Evolutionary conservation across 2,329 filamentous ascomycete genomes (phyloP), one percentile per base, ranked within the genome.

Genomic region (Fusarium coffeatum): DNA sequence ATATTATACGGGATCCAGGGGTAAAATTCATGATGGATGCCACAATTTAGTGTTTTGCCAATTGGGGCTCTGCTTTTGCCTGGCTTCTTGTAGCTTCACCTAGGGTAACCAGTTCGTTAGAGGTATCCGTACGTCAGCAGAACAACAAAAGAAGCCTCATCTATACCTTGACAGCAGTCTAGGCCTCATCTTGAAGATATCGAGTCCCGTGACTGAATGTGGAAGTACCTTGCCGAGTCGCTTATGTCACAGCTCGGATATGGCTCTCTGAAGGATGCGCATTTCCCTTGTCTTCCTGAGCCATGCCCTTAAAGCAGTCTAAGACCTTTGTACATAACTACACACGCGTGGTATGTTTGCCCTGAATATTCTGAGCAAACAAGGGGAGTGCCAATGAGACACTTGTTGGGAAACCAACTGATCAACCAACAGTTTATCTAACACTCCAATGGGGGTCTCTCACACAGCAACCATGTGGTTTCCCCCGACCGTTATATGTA

Each of bases 311-410:
- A 13, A 22, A 22, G 20, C 47, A 25, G 28, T 23, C 23, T 30
- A 41, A 60, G 37, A 51, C 30, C 12, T 48, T n/a, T 40, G 23
- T 43, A 43, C 20, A 28, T 48, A 3, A n/a, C 34, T 37, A 27
- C 20, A 34, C 18, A 20, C n/a, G 23, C 22, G 12, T 65, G 59
- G 63, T 43, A 64, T 68, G 58, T 42, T 64, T 53, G 25, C 15
- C n/a, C 30, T 13, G 10, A 42, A n/a, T 40, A 20, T 23, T 16
- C 16, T 15, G 9, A 43, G 34, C 48, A 55, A 37, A 55, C 51
- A 68, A 61, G 64, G 42, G 56, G 62, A 55, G 62, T 66, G 62
- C 48, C 16, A 43, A 41, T 49, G 45, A 65, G 59, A 71, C 45
- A 58, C 16, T n/a, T 10, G 25, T 41, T 46, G 23, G 48, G 45